Percentiles rank a stretch among this genome's conserved stretches.
Evolutionary conservation across 1,284 basidiomycete genomes (phyloP).

Genomic region (Trichosporon sp.): DNA sequence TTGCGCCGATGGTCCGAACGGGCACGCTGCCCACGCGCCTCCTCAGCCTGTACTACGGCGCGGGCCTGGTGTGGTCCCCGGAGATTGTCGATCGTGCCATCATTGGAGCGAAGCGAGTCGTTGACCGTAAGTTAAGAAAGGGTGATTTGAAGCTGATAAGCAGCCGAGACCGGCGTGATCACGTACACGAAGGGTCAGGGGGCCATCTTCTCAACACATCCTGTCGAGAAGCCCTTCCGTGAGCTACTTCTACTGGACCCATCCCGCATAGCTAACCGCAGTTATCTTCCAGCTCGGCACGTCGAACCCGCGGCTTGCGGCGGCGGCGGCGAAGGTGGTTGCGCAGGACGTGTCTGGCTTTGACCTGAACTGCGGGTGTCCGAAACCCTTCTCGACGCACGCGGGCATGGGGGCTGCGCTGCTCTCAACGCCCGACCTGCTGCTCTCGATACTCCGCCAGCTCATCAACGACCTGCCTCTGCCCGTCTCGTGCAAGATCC

Average conservation of each 20-base stretch:
- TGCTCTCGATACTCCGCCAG: slow-evolving; percentile 78
- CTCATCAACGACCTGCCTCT: slow-evolving; percentile 72
- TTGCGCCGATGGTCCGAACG: slow-evolving; percentile 93
- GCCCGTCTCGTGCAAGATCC: slow-evolving; percentile 86
- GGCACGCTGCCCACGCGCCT: slow-evolving; percentile 63
- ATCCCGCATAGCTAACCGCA: slow-evolving; percentile 14
- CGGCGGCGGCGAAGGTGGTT: slow-evolving; percentile 81
- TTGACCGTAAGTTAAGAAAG: slow-evolving; percentile 64
- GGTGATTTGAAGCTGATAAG: slow-evolving; percentile 12
- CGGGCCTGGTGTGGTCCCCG: slow-evolving; percentile 92
- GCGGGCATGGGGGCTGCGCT: slow-evolving; percentile 95
- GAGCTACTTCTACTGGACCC: slow-evolving; percentile 8
- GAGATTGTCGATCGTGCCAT: slow-evolving; percentile 97
- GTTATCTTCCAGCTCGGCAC: slow-evolving; percentile 76
- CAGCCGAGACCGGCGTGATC: slow-evolving; percentile 81
- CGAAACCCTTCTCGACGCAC: slow-evolving; percentile 92
- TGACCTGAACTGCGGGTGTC: slow-evolving; percentile 63
- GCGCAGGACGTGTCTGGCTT: slow-evolving; percentile 87
- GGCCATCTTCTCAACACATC: slow-evolving; percentile 88
- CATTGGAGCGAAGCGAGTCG: slow-evolving; percentile 71
- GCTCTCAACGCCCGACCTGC: slow-evolving; percentile 81
- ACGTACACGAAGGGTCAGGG: slow-evolving; percentile 71
- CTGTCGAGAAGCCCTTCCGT: slow-evolving; percentile 81
- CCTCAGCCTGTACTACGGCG: slow-evolving; percentile 86
- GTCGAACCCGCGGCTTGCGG: slow-evolving; percentile 79